These are phyloP conservation scores for Alternaria infectoria DNA, from an alignment of 2,329 filamentous ascomycete genomes.

Conservation along the genomic window DNA sequence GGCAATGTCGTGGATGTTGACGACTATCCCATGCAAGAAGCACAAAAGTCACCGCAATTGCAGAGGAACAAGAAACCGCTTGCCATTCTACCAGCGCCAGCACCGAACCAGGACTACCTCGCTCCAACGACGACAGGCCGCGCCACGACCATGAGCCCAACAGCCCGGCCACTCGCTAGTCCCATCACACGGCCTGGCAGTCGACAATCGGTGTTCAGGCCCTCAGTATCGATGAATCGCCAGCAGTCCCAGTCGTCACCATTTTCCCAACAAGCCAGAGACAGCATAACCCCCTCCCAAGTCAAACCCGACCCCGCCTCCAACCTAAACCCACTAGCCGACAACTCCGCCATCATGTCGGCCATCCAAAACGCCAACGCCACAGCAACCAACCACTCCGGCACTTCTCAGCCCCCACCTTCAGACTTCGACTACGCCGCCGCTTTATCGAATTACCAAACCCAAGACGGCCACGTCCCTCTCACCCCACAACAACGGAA, in stretches of 20 bases:
- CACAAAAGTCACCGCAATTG: conserved; percentile 41
- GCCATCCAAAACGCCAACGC: conserved; percentile 56
- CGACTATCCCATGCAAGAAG: conserved; percentile 55
- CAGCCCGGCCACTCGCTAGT: conserved; percentile 32
- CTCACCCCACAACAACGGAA: conserved; percentile 57
- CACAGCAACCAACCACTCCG: conserved; percentile 23
- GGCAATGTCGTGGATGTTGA: conserved; percentile 68
- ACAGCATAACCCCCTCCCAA: conserved; percentile 27
- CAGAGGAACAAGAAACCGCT: conserved; percentile 48
- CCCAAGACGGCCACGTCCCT: conserved; percentile 53
- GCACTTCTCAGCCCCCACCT: conserved; percentile 33
- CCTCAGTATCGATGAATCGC: conserved; percentile 23
- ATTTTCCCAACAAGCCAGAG: conserved; percentile 13
- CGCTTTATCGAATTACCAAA: conserved; percentile 56
- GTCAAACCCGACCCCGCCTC: conserved; percentile 52
- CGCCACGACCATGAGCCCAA: conserved; percentile 42
- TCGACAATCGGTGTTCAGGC: conserved; percentile 32
- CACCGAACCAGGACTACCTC: conserved; percentile 32
- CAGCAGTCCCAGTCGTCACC: conserved; percentile 17
- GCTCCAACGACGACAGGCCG: conserved; percentile 27
- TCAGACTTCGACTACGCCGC: conserved; percentile 55
- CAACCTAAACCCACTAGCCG: conserved; percentile 40
- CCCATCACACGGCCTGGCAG: conserved; percentile 30
- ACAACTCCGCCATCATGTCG: conserved; percentile 58
- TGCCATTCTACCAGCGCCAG: conserved; percentile 44